Conservation (phyloP, 305 asterid genomes). For the Fraxinus albicans region DNA sequence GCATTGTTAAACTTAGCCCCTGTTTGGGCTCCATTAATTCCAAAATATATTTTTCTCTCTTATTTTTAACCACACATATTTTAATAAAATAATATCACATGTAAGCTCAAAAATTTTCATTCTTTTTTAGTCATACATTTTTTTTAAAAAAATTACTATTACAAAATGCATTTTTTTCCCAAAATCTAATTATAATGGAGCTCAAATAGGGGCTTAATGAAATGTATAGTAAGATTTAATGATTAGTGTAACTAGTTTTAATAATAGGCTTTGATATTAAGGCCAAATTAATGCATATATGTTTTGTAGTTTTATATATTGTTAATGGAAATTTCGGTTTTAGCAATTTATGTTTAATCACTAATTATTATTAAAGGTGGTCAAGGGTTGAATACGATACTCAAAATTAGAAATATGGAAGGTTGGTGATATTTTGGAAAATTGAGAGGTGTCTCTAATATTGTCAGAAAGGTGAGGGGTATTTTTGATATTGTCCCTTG, state of each 20-base stretch:
- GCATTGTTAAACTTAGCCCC: neutral
- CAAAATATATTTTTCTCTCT: too few relatives aligned
- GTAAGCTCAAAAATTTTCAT: too few relatives aligned
- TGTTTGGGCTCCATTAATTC: too few relatives aligned
- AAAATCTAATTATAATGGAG: too few relatives aligned
- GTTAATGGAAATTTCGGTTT: neutral
- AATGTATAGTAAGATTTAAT: neutral
- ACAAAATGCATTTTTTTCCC: too few relatives aligned
- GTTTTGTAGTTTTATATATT: neutral
- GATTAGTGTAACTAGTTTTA: neutral
- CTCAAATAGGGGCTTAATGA: too few relatives aligned
- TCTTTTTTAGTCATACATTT: too few relatives aligned
- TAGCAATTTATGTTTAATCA: neutral
- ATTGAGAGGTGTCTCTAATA: neutral
- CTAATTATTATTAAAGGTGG: neutral
- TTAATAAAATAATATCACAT: too few relatives aligned
- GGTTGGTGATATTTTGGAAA: neutral
- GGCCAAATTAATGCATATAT: neutral
- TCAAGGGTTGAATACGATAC: neutral
- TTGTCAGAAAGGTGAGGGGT: neutral
- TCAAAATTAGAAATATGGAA: neutral
- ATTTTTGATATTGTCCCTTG: neutral
- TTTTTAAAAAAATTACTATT: too few relatives aligned
- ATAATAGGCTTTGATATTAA: neutral
- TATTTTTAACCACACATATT: too few relatives aligned